Evolutionary conservation across 306 rosid species (phyloP), one percentile per base, ranked within the genome.

Genomic region (Potentilla sterilis): DNA sequence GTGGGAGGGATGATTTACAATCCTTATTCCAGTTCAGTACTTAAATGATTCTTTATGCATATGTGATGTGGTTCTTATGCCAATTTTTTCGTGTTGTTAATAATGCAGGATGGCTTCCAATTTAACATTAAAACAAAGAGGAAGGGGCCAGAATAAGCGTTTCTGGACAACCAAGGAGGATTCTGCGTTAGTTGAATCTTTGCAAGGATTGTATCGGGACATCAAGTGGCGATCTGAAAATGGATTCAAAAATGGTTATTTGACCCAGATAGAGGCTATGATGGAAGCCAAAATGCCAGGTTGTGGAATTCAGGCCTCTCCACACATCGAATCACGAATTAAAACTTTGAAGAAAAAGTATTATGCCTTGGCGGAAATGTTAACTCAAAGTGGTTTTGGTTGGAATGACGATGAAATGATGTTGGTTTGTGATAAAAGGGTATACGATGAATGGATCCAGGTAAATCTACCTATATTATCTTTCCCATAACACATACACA

Each of bases 271-370:
- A 8, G 70, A 74, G 69, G 69, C 68, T 59, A 59, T 42, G 46
- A 47, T 59, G 70, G 69, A 74, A 43, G n/a, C 69, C 32, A 74
- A 74, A 62, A 38, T 74, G 54, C 44, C 77, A 6, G 77, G 77
- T 24, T 42, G 58, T 59, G 77, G 69, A 74, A 58, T 74, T 59
- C 69, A 43, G 38, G 77, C 44, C 7, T 74, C 69, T 18, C 77
- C 77, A 14, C 58, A 74, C 42, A 74, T 58, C 12, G 77, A 74
- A 62, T 74, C 69, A 24, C 77, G 58, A 59, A n/a, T 74, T 32
- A 74, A 43, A 28, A 74, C 77, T 8, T 74, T 74, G 77, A 74
- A 74, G 77, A 58, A 62, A 43, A 61, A 74, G 44, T 74, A 74
- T 44, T 32, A 9, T 59, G 58, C 77, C 44, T 61, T 57, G 62